phyloP scores from a whole-genome alignment of 306 rosid species.

The Fagus crenata region DNA sequence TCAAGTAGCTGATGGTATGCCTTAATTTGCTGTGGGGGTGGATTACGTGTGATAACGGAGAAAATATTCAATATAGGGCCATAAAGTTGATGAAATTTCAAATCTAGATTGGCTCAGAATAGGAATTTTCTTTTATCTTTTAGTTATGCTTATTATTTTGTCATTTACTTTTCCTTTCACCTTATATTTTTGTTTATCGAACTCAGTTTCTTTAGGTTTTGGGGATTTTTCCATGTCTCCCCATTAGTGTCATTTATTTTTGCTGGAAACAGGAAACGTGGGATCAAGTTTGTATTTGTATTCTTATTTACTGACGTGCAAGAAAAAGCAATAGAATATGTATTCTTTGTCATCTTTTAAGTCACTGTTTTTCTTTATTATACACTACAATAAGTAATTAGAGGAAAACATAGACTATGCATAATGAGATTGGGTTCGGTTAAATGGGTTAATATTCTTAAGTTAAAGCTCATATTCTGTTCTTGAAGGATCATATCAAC shows the following conservation, averaged over 20 bases:
- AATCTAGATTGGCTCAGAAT: slow-evolving; percentile 16
- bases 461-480: no score
- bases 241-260: neutral
- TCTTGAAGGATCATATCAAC: no score
- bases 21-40: neutral
- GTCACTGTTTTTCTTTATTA: no score
- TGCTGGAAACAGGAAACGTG: neutral
- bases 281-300: neutral
- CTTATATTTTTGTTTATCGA: no score
- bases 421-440: no score
- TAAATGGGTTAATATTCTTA: no score
- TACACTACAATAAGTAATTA: no score
- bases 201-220: slow-evolving; percentile 6
- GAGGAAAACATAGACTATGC: no score
- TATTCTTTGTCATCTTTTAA: no score
- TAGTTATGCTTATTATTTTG: no score
- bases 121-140: neutral
- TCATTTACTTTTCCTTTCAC: no score
- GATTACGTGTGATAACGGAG: slow-evolving; percentile 18
- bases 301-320: neutral
- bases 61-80: slow-evolving; percentile 9
- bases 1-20: neutral
- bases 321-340: no score
- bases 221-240: slow-evolving; percentile 38
- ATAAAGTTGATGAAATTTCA: neutral